Percentiles rank a stretch among this genome's conserved stretches.
Evolutionary conservation across 2,329 filamentous ascomycete species (phyloP).

Genomic region (Xylaria sp.): DNA sequence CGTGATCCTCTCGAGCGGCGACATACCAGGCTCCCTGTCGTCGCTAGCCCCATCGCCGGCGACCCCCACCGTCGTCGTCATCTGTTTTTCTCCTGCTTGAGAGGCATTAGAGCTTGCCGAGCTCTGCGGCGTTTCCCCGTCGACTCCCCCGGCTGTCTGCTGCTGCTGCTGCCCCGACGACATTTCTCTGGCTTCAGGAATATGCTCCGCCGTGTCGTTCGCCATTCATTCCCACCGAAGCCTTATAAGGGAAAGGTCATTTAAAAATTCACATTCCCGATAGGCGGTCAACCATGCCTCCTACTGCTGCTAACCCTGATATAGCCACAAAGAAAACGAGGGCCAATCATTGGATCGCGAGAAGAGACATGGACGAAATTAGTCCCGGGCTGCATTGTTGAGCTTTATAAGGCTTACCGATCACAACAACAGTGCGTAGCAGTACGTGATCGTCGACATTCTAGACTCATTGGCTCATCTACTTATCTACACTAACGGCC

Average conservation of each 20-base stretch:
- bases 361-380: constrained; percentile 7
- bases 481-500: neutral
- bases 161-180: constrained; percentile 21
- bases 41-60: neutral
- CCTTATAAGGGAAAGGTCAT: neutral
- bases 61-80: neutral
- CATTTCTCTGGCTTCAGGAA: constrained; percentile 30
- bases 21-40: constrained; percentile 38
- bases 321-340: neutral
- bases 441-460: neutral
- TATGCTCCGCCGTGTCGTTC: constrained; percentile 20
- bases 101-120: constrained; percentile 29
- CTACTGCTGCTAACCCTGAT: constrained; percentile 2
- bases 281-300: neutral
- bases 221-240: constrained; percentile 32
- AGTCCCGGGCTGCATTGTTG: neutral
- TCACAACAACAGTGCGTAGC: constrained; percentile 12
- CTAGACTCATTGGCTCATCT: constrained; percentile 17
- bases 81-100: constrained; percentile 9
- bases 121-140: constrained; percentile 27
- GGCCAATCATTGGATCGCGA: constrained; percentile 1
- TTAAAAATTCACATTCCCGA: neutral
- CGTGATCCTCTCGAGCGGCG: constrained; percentile 41
- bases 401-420: constrained; percentile 25
- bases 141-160: neutral